Percentiles rank a stretch among this genome's conserved stretches.
Evolutionary conservation across 306 rosid genomes (phyloP).

Genomic region (Rosa multiflora): DNA sequence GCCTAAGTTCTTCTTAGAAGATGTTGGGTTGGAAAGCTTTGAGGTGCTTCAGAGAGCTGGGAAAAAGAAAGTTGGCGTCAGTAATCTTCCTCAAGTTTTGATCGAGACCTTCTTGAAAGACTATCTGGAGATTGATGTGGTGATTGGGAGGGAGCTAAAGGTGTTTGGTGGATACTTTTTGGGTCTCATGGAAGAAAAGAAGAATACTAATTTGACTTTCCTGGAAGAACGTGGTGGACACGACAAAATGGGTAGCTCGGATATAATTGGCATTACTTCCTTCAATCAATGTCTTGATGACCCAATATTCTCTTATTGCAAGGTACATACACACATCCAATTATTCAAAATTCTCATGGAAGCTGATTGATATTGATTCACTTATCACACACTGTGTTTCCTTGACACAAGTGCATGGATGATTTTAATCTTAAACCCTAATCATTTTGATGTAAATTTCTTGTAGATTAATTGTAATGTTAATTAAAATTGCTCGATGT

Average conservation of each 20-base stretch:
- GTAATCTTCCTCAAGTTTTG: slow-evolving; percentile 61
- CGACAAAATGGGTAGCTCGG: slow-evolving; percentile 16
- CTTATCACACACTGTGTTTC: too few relatives aligned
- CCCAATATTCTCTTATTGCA: slow-evolving; percentile 49
- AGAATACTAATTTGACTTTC: slow-evolving; percentile 9
- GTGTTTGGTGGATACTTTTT: slow-evolving; percentile 60
- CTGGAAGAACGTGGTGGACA: slow-evolving; percentile 35
- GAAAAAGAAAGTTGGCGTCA: slow-evolving; percentile 54
- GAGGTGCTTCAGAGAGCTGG: slow-evolving; percentile 47
- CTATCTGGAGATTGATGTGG: slow-evolving; percentile 65
- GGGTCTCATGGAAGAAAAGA: slow-evolving; percentile 63
- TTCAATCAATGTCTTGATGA: slow-evolving; percentile 29
- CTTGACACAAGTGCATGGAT: too few relatives aligned
- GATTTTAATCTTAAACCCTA: neutral
- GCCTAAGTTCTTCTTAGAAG: slow-evolving; percentile 74
- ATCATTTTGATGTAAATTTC: neutral
- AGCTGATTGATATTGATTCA: too few relatives aligned
- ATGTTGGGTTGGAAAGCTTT: slow-evolving; percentile 67
- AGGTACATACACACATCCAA: slow-evolving; percentile 33
- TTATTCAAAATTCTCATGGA: too few relatives aligned
- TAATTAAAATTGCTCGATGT: neutral
- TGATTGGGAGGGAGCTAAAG: slow-evolving; percentile 63
- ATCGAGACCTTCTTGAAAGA: slow-evolving; percentile 75
- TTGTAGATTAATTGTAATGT: neutral
- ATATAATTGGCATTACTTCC: slow-evolving; percentile 54